A percentile compares a stretch with the other conserved stretches of the same genome.
These are phyloP conservation scores for Rhododendron henanense DNA, from an alignment of 148 eudicot species.

Conservation along the genomic window DNA sequence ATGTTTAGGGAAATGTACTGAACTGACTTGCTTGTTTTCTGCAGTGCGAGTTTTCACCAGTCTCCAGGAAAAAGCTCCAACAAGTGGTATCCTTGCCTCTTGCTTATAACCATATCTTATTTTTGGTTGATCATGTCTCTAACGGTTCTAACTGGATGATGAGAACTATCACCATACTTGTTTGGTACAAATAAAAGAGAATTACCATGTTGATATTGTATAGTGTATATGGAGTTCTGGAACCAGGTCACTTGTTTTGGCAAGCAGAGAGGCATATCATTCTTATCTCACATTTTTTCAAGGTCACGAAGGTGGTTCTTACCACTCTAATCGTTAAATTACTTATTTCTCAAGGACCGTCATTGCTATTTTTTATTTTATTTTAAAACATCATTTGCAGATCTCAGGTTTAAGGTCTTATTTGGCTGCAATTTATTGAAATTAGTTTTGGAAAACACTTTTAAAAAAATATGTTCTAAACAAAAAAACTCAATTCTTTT, in stretches of 20 bases:
- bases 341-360: neutral
- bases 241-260: neutral
- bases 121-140: neutral
- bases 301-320: neutral
- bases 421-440: neutral
- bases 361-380: neutral
- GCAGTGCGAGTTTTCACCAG: conserved; percentile 96
- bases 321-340: neutral
- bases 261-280: neutral
- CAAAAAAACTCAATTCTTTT: neutral
- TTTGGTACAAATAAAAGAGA: neutral
- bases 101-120: neutral
- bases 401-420: neutral
- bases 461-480: neutral
- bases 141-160: neutral
- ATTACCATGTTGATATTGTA: neutral
- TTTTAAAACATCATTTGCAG: neutral
- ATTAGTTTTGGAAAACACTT: neutral
- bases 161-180: neutral
- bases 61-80: conserved; percentile 90
- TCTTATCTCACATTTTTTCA: neutral
- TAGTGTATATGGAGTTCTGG: neutral
- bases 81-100: conserved; percentile 63
- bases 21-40: conserved; percentile 17
- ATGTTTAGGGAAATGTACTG: neutral